Evolutionary conservation across 140 eudicot genomes (phyloP).

Genomic region (Flaveria floridana): DNA sequence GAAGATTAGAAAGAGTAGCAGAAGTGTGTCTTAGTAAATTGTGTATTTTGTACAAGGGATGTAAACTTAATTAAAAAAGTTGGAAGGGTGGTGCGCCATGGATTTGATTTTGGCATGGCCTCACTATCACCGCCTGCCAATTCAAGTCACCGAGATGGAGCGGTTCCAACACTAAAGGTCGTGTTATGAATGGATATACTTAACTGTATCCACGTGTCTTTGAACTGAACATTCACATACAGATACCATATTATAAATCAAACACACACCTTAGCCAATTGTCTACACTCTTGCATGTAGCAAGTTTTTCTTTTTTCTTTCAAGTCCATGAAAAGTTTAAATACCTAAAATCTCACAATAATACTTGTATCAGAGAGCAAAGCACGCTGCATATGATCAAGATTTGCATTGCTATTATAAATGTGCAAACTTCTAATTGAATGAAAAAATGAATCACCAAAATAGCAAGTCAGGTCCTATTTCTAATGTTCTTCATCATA

Average conservation of each 20-base stretch:
- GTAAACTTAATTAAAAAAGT: no score
- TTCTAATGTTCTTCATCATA: constrained; percentile 25
- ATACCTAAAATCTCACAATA: not conserved
- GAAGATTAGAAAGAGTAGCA: no score
- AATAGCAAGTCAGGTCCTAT: not conserved
- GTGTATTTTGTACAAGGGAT: no score
- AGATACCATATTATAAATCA: not conserved
- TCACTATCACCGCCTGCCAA: no score
- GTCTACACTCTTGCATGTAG: not conserved
- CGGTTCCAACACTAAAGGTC: no score
- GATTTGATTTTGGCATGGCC: no score
- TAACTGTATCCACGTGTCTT: not conserved
- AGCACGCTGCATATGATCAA: not conserved
- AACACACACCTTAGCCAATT: not conserved
- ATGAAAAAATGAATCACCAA: constrained; percentile 35
- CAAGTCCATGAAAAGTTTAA: no score
- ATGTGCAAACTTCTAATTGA: constrained; percentile 23
- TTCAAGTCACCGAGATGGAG: no score
- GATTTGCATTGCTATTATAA: constrained; percentile 21
- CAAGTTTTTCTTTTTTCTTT: not conserved
- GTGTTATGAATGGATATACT: no score
- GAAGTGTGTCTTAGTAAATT: no score
- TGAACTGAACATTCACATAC: not conserved
- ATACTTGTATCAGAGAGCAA: constrained; percentile 2
- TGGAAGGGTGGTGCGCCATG: no score